Conservation (phyloP, 352 stramenopile genomes). For the Pythium rishiriense region DNA sequence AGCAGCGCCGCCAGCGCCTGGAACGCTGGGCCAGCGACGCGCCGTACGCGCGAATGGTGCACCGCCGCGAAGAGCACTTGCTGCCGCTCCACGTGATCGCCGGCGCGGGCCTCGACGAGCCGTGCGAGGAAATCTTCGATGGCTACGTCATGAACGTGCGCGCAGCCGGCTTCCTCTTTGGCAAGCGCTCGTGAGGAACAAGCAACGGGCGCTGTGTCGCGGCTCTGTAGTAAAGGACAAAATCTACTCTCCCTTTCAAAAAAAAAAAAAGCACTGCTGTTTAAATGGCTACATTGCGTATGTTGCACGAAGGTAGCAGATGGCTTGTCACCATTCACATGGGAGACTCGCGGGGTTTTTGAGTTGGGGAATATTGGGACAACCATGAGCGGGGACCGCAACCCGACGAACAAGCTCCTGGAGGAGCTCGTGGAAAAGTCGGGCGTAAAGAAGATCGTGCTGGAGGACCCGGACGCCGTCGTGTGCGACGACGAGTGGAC, state of each 20-base stretch:
- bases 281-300: slow-evolving; percentile 15
- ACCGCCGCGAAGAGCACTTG: slow-evolving; percentile 53
- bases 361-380: not conserved
- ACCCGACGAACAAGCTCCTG: slow-evolving; percentile 70
- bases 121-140: slow-evolving; percentile 30
- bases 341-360: not conserved
- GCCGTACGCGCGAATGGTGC: slow-evolving; percentile 36
- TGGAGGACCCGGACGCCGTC: slow-evolving; percentile 59
- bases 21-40: slow-evolving; percentile 39
- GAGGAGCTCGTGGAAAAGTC: slow-evolving; percentile 79
- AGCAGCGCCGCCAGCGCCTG: slow-evolving; percentile 20
- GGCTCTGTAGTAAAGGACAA: too few species aligned
- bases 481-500: slow-evolving; percentile 86
- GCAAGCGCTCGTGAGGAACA: not conserved
- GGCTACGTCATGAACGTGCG: slow-evolving; percentile 25
- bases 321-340: slow-evolving; percentile 1
- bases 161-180: slow-evolving; percentile 26
- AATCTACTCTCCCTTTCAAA: too few species aligned
- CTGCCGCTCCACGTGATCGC: slow-evolving; percentile 58
- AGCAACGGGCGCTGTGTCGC: too few species aligned
- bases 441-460: slow-evolving; percentile 62
- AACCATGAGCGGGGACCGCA: slow-evolving; percentile 39
- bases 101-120: slow-evolving; percentile 51
- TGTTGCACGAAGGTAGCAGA: slow-evolving; percentile 34
- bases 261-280: too few species aligned